These are phyloP conservation scores for Sanghuangporus sanghuang DNA, from an alignment of 1,284 basidiomycete genomes.

Conservation along the genomic window DNA sequence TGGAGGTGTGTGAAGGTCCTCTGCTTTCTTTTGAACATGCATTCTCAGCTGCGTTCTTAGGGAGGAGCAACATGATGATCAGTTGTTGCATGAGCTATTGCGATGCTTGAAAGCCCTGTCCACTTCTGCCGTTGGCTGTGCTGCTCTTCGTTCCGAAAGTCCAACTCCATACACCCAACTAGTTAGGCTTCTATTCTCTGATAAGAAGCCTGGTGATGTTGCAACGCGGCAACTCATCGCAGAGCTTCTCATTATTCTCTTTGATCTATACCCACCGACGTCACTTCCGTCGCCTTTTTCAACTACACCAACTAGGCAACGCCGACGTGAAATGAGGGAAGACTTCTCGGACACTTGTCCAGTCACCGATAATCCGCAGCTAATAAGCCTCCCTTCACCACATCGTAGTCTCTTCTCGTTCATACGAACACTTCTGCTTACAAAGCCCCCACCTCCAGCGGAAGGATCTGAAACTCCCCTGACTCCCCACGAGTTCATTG, in stretches of 20 bases:
- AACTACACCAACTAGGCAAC: slow-evolving; percentile 24
- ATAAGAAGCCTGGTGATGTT: slow-evolving; percentile 96
- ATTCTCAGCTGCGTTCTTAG: slow-evolving; percentile 35
- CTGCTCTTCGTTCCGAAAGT: slow-evolving; percentile 76
- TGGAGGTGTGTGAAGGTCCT: slow-evolving; percentile 68
- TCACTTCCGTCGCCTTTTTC: slow-evolving; percentile 47
- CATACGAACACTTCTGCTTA: slow-evolving; percentile 64
- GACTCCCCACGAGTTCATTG: slow-evolving; percentile 86
- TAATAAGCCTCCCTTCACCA: slow-evolving; percentile 62
- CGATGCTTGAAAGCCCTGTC: slow-evolving; percentile 92
- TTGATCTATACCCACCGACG: slow-evolving; percentile 75
- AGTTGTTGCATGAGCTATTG: slow-evolving; percentile 87
- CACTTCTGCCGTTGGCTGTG: slow-evolving; percentile 81
- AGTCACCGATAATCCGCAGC: slow-evolving; percentile 35
- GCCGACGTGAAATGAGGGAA: slow-evolving; percentile 54
- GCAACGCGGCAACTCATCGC: slow-evolving; percentile 85
- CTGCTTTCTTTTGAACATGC: neutral
- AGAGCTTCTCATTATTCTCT: slow-evolving; percentile 78
- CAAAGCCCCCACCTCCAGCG: slow-evolving; percentile 66
- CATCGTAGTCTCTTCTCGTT: slow-evolving; percentile 68
- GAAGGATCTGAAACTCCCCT: slow-evolving; percentile 61
- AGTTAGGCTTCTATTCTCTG: slow-evolving; percentile 83
- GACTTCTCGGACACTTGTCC: slow-evolving; percentile 25
- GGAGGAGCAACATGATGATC: slow-evolving; percentile 97
- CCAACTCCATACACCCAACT: slow-evolving; percentile 86